A percentile compares a stretch with the other conserved stretches of the same genome.
These are phyloP conservation scores for Blastomyces gilchristii DNA, from an alignment of 2,329 filamentous ascomycete species.

Conservation along the genomic window DNA sequence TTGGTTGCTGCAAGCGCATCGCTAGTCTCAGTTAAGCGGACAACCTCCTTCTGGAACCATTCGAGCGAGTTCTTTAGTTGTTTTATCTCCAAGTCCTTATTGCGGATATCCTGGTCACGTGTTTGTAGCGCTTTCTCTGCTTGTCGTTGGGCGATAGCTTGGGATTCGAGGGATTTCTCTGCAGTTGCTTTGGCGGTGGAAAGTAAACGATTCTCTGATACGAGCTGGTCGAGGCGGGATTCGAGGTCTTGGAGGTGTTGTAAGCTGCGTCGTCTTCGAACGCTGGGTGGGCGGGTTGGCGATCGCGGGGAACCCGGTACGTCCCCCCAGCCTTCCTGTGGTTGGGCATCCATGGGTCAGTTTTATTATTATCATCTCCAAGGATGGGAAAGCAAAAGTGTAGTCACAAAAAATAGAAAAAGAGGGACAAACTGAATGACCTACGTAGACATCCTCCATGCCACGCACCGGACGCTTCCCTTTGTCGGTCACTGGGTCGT, in stretches of 20 bases:
- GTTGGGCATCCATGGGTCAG: slow-evolving; percentile 11
- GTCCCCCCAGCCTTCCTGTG: slow-evolving; percentile 86
- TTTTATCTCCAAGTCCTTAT: slow-evolving; percentile 80
- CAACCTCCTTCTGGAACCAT: slow-evolving; percentile 71
- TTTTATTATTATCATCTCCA: neutral
- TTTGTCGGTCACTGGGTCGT: slow-evolving; percentile 74
- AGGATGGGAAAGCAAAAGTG: neutral
- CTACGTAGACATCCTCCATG: slow-evolving; percentile 92
- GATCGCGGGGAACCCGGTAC: slow-evolving; percentile 75
- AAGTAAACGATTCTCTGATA: slow-evolving; percentile 67
- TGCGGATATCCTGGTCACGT: slow-evolving; percentile 59
- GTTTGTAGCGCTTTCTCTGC: slow-evolving; percentile 50
- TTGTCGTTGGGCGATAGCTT: slow-evolving; percentile 45
- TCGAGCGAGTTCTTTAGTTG: slow-evolving; percentile 67
- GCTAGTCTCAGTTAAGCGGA: slow-evolving; percentile 72
- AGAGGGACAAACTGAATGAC: slow-evolving; percentile 37
- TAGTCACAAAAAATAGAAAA: neutral
- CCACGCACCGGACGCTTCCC: slow-evolving; percentile 68
- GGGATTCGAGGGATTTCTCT: slow-evolving; percentile 53
- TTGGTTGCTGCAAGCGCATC: slow-evolving; percentile 67
- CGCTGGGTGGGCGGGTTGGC: slow-evolving; percentile 80
- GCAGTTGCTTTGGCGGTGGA: slow-evolving; percentile 60
- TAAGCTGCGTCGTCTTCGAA: slow-evolving; percentile 96
- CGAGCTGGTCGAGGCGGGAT: slow-evolving; percentile 68
- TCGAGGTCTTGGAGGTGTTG: slow-evolving; percentile 85